A percentile compares a stretch with the other conserved stretches of the same genome.
Conservation (phyloP, 1,284 basidiomycete species). For the Papiliotrema terrestris region DNA sequence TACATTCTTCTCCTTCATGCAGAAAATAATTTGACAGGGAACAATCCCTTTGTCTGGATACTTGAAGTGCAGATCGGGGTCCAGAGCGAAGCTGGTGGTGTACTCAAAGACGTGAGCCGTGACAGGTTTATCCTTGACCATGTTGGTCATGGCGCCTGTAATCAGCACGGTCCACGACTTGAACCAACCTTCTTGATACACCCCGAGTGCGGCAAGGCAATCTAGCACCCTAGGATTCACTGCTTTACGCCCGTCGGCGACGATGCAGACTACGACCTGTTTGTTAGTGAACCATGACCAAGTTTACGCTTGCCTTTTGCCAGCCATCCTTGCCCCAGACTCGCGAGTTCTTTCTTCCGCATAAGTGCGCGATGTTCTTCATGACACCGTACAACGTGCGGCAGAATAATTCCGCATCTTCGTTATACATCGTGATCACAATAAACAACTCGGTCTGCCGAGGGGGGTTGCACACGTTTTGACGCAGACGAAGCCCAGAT, state of each 20-base stretch:
- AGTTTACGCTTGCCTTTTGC: conserved; percentile 69
- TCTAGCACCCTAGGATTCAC: conserved; percentile 91
- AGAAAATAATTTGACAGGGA: conserved; percentile 84
- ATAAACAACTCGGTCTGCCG: conserved; percentile 89
- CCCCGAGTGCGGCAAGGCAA: conserved; percentile 60
- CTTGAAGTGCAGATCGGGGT: conserved; percentile 83
- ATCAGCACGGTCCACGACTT: not conserved
- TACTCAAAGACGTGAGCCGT: conserved; percentile 90
- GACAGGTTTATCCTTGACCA: conserved; percentile 80
- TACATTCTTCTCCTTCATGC: conserved; percentile 83
- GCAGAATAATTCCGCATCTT: conserved; percentile 90
- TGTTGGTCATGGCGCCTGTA: conserved; percentile 79
- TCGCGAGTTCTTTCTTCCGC: conserved; percentile 85
- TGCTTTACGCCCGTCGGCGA: conserved; percentile 89
- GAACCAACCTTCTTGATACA: conserved; percentile 54
- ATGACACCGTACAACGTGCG: conserved; percentile 95
- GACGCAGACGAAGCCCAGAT: conserved; percentile 77
- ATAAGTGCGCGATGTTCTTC: conserved; percentile 83
- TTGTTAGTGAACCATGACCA: conserved; percentile 2
- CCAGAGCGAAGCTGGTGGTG: conserved; percentile 85
- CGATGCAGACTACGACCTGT: conserved; percentile 90
- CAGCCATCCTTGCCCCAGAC: conserved; percentile 96
- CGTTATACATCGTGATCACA: conserved; percentile 96
- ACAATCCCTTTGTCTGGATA: conserved; percentile 92
- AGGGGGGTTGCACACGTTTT: conserved; percentile 63